Conservation (phyloP, 495 filamentous ascomycete genomes). For the Cairneyella variabilis region DNA sequence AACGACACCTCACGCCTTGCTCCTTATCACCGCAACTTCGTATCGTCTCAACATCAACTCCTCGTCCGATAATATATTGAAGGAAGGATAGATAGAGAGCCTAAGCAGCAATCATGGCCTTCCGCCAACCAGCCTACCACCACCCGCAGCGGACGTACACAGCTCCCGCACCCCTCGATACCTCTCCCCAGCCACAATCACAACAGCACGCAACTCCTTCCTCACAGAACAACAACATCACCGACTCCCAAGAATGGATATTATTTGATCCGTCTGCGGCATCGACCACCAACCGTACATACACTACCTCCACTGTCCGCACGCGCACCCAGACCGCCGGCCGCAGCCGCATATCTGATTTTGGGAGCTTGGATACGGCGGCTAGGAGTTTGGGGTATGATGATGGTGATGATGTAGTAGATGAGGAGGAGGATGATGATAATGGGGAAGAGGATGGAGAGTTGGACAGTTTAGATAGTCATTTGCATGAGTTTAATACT, state of each 20-base stretch:
- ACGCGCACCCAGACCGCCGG: conserved; percentile 73
- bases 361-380: conserved; percentile 74
- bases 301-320: conserved; percentile 67
- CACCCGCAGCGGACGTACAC: conserved; percentile 48
- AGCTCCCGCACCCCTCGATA: conserved; percentile 11
- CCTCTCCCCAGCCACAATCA: conserved; percentile 30
- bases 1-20: too few species aligned
- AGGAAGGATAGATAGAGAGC: too few species aligned
- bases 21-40: too few species aligned
- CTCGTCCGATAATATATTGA: too few species aligned
- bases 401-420: conserved; percentile 45
- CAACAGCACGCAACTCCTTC: conserved; percentile 17
- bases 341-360: conserved; percentile 73
- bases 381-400: conserved; percentile 44
- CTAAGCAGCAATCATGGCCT: conserved; percentile 66
- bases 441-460: conserved; percentile 66
- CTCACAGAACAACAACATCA: conserved; percentile 34
- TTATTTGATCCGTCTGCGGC: conserved; percentile 79
- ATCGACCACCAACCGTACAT: conserved; percentile 58
- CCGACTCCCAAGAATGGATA: conserved; percentile 91
- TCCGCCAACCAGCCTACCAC: conserved; percentile 69
- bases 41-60: too few species aligned
- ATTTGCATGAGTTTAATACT: conserved; percentile 73
- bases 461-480: conserved; percentile 87
- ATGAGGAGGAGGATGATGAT: conserved; percentile 43